phyloP scores from a whole-genome alignment of 768 basidiomycete species.

The Termitomyces sp. region DNA sequence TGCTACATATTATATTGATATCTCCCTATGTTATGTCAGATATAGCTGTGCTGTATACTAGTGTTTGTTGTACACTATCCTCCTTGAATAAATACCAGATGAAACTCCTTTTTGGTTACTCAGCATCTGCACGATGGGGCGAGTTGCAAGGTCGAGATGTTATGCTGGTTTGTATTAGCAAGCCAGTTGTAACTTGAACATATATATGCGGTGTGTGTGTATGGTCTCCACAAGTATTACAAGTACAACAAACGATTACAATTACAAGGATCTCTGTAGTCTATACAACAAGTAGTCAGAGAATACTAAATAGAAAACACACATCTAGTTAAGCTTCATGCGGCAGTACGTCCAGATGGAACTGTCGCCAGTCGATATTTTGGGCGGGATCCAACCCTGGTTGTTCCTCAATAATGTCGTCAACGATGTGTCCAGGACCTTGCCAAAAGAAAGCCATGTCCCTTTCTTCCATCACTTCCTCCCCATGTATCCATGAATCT shows the following conservation, averaged over 20 bases:
- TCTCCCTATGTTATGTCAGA: background rate
- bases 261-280: background rate
- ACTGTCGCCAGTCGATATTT: constrained; percentile 51
- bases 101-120: background rate
- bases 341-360: constrained; percentile 40
- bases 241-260: background rate
- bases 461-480: constrained; percentile 28
- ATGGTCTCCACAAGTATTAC: background rate
- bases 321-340: constrained; percentile 16
- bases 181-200: background rate
- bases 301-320: background rate
- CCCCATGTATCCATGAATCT: background rate
- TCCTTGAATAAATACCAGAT: background rate
- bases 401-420: constrained; percentile 19
- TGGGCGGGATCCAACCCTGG: constrained; percentile 32
- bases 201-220: background rate
- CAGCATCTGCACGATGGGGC: background rate
- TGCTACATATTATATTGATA: background rate
- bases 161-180: background rate
- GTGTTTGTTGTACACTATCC: background rate
- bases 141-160: background rate
- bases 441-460: constrained; percentile 14
- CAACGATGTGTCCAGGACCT: constrained; percentile 15
- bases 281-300: background rate
- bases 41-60: background rate